phyloP scores from a whole-genome alignment of 2,329 filamentous ascomycete genomes.

The Fusarium sp. region DNA sequence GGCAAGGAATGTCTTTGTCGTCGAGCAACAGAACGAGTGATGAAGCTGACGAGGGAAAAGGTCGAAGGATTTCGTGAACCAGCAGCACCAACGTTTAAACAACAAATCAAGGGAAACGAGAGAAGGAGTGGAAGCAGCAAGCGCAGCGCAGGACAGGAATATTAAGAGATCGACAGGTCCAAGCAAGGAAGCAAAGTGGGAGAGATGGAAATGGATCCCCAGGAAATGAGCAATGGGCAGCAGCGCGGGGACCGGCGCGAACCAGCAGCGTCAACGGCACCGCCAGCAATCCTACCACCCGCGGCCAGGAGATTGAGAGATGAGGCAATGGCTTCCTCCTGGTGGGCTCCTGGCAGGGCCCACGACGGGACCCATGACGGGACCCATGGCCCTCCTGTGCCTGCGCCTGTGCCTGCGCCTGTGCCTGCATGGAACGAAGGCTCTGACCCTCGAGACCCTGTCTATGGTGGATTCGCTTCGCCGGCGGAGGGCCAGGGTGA shows the following conservation, averaged over 20 bases:
- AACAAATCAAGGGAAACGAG: slow-evolving; percentile 35
- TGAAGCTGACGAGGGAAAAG: slow-evolving; percentile 30
- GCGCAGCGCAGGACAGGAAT: slow-evolving; percentile 32
- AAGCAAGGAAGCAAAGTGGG: slow-evolving; percentile 14
- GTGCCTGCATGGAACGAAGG: slow-evolving; percentile 32
- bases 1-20: slow-evolving; percentile 38
- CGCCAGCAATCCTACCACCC: slow-evolving; percentile 18
- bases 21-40: slow-evolving; percentile 44
- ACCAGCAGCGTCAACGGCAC: slow-evolving; percentile 27
- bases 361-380: slow-evolving; percentile 17
- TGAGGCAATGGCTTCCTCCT: slow-evolving; percentile 35
- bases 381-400: slow-evolving; percentile 13
- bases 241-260: slow-evolving; percentile 35
- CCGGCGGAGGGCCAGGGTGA: slow-evolving; percentile 33
- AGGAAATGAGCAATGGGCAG: slow-evolving; percentile 44
- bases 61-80: slow-evolving; percentile 29
- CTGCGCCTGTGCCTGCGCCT: neutral
- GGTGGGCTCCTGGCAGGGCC: slow-evolving; percentile 23
- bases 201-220: slow-evolving; percentile 37
- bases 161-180: slow-evolving; percentile 43
- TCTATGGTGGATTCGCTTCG: slow-evolving; percentile 25
- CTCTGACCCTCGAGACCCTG: slow-evolving; percentile 22
- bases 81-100: slow-evolving; percentile 40
- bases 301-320: slow-evolving; percentile 37
- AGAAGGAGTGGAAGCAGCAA: slow-evolving; percentile 31